Evolutionary conservation across 495 filamentous ascomycete genomes (phyloP).

Genomic region (Poronia punctata): DNA sequence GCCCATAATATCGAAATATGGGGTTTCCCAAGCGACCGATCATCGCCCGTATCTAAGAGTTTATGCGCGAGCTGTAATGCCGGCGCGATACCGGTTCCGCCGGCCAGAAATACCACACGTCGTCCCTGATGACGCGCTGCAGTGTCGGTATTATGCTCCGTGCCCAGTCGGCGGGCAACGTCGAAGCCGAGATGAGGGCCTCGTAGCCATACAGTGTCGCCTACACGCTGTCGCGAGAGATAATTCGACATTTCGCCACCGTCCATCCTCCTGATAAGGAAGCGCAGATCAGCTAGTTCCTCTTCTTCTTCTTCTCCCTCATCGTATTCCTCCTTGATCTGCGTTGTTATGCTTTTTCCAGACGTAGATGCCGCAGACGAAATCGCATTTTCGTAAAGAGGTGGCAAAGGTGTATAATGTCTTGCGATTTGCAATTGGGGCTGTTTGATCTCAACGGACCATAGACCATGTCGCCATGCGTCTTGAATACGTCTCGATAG

Average conservation of each 20-base stretch:
- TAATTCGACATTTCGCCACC: constrained; percentile 55
- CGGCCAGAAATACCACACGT: constrained; percentile 73
- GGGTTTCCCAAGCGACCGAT: no score
- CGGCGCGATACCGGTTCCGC: constrained; percentile 89
- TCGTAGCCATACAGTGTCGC: constrained; percentile 61
- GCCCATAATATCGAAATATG: constrained; percentile 33
- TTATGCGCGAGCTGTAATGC: constrained; percentile 71
- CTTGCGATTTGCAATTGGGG: constrained; percentile 84
- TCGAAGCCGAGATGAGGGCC: constrained; percentile 69
- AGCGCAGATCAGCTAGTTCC: constrained; percentile 38
- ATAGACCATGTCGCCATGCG: constrained; percentile 52
- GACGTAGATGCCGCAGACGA: constrained; percentile 39
- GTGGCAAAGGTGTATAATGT: constrained; percentile 81
- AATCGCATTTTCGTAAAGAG: constrained; percentile 19
- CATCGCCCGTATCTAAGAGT: constrained; percentile 39
- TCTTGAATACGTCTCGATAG: constrained; percentile 8
- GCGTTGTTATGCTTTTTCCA: neutral
- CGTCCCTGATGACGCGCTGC: neutral
- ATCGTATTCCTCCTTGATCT: constrained; percentile 39
- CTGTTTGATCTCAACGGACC: constrained; percentile 89
- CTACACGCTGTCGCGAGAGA: constrained; percentile 53
- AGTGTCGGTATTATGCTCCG: neutral
- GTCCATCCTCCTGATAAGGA: constrained; percentile 43
- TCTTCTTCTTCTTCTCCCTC: constrained; percentile 46
- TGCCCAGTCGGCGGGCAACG: constrained; percentile 42